A percentile compares a stretch with the other conserved stretches of the same genome.
These are phyloP conservation scores for Daedaleopsis sinensis DNA, from an alignment of 768 basidiomycete genomes.

Conservation along the genomic window DNA sequence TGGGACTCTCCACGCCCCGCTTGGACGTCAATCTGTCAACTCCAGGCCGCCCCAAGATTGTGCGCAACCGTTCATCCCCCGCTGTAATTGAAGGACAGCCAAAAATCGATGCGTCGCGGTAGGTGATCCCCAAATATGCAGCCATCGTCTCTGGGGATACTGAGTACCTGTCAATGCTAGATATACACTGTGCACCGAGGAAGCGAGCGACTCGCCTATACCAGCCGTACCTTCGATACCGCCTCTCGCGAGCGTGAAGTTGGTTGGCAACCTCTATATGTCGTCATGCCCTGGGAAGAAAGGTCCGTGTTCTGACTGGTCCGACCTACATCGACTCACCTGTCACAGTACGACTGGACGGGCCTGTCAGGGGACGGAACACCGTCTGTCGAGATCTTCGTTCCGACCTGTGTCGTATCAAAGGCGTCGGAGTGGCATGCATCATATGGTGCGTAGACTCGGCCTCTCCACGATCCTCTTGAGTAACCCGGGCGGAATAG, in stretches of 20 bases:
- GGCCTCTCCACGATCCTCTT: neutral
- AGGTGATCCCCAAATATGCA: neutral
- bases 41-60: neutral
- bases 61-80: slow-evolving; percentile 5
- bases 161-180: too few relatives aligned
- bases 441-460: slow-evolving; percentile 69
- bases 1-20: neutral
- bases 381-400: slow-evolving; percentile 82
- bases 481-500: slow-evolving; percentile 38
- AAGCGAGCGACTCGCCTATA: neutral
- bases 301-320: slow-evolving; percentile 42
- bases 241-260: neutral
- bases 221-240: slow-evolving; percentile 12
- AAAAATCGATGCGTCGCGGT: neutral
- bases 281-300: slow-evolving; percentile 97
- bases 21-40: neutral
- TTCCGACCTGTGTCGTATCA: slow-evolving; percentile 79
- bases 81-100: neutral
- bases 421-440: slow-evolving; percentile 71
- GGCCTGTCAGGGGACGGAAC: slow-evolving; percentile 76
- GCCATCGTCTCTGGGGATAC: too few relatives aligned
- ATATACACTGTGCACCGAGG: too few relatives aligned
- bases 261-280: slow-evolving; percentile 83
- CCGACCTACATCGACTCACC: neutral
- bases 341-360: slow-evolving; percentile 63